Base-by-base conservation (phyloP, 2,329 filamentous ascomycete genomes). In the Fusarium phyllophilum region DNA sequence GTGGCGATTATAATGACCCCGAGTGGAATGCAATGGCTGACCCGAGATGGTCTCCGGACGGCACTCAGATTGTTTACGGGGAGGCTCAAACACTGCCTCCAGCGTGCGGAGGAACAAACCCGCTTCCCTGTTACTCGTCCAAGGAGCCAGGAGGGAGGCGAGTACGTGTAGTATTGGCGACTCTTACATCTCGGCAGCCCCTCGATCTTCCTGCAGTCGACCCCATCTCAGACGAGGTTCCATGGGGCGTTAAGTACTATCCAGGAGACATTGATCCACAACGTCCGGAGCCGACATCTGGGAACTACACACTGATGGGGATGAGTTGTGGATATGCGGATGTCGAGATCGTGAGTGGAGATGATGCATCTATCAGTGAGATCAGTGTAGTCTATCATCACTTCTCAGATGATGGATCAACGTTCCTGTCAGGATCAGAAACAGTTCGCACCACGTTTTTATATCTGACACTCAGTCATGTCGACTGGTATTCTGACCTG, bases 1-100 rank as follows among this genome's bases (percentile, higher is more conserved):
- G 70, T 26, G 84, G 83, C 1, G 80, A 75, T 44, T 62, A 84
- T 29, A 83, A 84, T 54, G 84, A 87, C 55, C 82, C 85, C 0
- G 79, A 85, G 24, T 87, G 86, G 86, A 87, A 87, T 66, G 85
- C 79, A 8, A 76, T 77, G 24, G 86, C 85, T 12, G 86, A 87
- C 67, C 86, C 84, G 3, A 76, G 74, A 10, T 86, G 79, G 63
- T 84, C 82, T 8, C 79, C 75, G 3, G 85, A 87, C 66, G 79
- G 81, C 8, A 86, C 84, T 0, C 68, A 78, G 3, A 80, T 87
- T 29, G 82, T 83, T 0, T 88, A 84, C 66, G 85, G 78, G 74
- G 82, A 87, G 68, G 78, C 77, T 7, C 74, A 84, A 12, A 80
- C 81, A 2, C 70, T 81, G 4, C 66, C 80, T 0, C 85, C 85